Percentiles rank a stretch among this genome's conserved stretches.
Evolutionary conservation across 352 stramenopile species (phyloP).

Genomic region (Achlya hypogyna): DNA sequence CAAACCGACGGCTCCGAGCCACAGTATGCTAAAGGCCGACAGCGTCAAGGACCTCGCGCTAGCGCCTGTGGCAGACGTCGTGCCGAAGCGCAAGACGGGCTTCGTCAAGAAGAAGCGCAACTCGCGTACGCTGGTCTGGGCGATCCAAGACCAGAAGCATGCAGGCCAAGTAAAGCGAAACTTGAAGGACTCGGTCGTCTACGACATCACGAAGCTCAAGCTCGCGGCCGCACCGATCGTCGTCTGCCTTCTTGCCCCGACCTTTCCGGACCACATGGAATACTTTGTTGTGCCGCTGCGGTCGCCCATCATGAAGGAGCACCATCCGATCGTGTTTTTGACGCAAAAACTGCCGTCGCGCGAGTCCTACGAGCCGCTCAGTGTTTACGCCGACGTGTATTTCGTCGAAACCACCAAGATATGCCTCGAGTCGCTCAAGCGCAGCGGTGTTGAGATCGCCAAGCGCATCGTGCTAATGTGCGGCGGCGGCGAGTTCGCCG

Average conservation of each 20-base stretch:
- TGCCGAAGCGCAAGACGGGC: neutral
- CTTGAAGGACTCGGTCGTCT: slow-evolving; percentile 39
- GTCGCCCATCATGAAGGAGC: slow-evolving; percentile 50
- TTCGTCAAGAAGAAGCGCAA: slow-evolving; percentile 20
- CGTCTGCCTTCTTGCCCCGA: slow-evolving; percentile 50
- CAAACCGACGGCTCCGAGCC: slow-evolving; percentile 1
- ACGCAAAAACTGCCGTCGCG: slow-evolving; percentile 40
- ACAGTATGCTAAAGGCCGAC: slow-evolving; percentile 20
- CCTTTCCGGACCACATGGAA: slow-evolving; percentile 65
- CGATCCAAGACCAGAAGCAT: slow-evolving; percentile 1
- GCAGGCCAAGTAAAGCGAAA: slow-evolving; percentile 11
- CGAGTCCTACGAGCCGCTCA: slow-evolving; percentile 55
- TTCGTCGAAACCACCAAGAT: slow-evolving; percentile 66
- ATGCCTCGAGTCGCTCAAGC: slow-evolving; percentile 38
- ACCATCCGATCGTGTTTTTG: slow-evolving; percentile 65
- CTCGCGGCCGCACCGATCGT: slow-evolving; percentile 53
- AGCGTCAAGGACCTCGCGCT: slow-evolving; percentile 7
- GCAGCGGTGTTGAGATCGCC: slow-evolving; percentile 53
- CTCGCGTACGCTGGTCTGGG: slow-evolving; percentile 12
- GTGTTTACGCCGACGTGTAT: slow-evolving; percentile 59
- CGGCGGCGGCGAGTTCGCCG: slow-evolving; percentile 38
- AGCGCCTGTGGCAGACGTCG: neutral
- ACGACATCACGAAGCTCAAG: slow-evolving; percentile 40
- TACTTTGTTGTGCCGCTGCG: slow-evolving; percentile 68
- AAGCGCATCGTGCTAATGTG: slow-evolving; percentile 69